Evolutionary conservation across 306 rosid genomes (phyloP).

Genomic region (Carpinus fangiana): DNA sequence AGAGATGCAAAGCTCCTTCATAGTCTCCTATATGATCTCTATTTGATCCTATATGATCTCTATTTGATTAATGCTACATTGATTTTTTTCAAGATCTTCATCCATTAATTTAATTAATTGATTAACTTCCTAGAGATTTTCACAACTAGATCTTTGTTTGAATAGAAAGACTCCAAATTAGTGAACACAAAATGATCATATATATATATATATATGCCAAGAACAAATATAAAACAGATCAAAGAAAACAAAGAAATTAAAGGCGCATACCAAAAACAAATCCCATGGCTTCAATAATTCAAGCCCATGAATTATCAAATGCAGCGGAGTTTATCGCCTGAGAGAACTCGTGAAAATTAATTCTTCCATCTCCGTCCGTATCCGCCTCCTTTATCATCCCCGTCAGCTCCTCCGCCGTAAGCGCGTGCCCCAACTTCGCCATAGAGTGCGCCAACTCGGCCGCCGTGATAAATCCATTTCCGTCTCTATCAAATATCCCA

Average conservation of each 20-base stretch:
- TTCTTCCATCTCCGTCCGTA: conserved; percentile 80
- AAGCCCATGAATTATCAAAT: conserved; percentile 87
- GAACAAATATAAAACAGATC: neutral
- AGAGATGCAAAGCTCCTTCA: too few relatives aligned
- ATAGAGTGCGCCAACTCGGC: conserved; percentile 94
- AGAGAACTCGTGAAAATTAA: conserved; percentile 72
- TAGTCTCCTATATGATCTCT: too few relatives aligned
- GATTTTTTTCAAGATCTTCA: too few relatives aligned
- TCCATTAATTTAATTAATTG: too few relatives aligned
- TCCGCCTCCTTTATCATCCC: conserved; percentile 95
- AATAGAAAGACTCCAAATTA: neutral
- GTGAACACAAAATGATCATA: neutral
- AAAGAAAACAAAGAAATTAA: neutral
- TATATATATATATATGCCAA: neutral
- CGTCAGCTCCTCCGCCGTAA: conserved; percentile 78
- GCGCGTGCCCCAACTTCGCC: conserved; percentile 85
- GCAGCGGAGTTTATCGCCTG: conserved; percentile 85
- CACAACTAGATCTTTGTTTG: neutral
- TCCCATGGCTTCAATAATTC: neutral
- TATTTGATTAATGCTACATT: too few relatives aligned
- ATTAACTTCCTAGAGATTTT: too few relatives aligned
- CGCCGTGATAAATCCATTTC: conserved; percentile 84
- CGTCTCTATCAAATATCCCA: conserved; percentile 75
- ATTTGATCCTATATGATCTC: too few relatives aligned
- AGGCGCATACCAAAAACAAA: neutral